phyloP scores from a whole-genome alignment of 1,284 basidiomycete species.

The Marasmius sp. region DNA sequence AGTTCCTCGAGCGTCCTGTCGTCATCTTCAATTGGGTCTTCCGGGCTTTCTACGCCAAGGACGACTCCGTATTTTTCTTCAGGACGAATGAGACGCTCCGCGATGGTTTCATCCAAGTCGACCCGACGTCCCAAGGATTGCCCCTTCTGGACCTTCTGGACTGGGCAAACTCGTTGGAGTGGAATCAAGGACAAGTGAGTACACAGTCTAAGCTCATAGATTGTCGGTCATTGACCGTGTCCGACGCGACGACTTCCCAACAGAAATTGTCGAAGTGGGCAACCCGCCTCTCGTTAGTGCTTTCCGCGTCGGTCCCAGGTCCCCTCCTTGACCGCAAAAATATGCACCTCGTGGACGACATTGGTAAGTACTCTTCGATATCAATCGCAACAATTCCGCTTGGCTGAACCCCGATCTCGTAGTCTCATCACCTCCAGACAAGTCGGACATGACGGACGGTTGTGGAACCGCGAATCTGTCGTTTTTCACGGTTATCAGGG shows the following conservation, averaged over 20 bases:
- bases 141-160: slow-evolving; percentile 30
- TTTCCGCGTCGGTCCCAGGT: slow-evolving; percentile 42
- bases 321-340: slow-evolving; percentile 23
- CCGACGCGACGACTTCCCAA: slow-evolving; percentile 3
- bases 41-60: slow-evolving; percentile 38
- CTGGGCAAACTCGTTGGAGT: slow-evolving; percentile 32
- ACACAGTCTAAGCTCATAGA: neutral
- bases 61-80: slow-evolving; percentile 35
- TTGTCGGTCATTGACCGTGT: neutral
- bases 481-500: slow-evolving; percentile 26
- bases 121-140: neutral
- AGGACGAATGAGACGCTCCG: slow-evolving; percentile 31
- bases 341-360: slow-evolving; percentile 28
- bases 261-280: slow-evolving; percentile 42
- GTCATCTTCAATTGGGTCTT: slow-evolving; percentile 34
- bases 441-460: slow-evolving; percentile 43
- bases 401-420: no score
- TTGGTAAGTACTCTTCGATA: slow-evolving; percentile 21
- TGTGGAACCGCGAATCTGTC: slow-evolving; percentile 38
- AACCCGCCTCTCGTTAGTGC: slow-evolving; percentile 34
- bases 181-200: slow-evolving; percentile 33
- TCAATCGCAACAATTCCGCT: no score
- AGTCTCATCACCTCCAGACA: no score
- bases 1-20: slow-evolving; percentile 33
- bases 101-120: slow-evolving; percentile 3